phyloP scores from a whole-genome alignment of 768 basidiomycete species.

The Tricholoma flavovirens region DNA sequence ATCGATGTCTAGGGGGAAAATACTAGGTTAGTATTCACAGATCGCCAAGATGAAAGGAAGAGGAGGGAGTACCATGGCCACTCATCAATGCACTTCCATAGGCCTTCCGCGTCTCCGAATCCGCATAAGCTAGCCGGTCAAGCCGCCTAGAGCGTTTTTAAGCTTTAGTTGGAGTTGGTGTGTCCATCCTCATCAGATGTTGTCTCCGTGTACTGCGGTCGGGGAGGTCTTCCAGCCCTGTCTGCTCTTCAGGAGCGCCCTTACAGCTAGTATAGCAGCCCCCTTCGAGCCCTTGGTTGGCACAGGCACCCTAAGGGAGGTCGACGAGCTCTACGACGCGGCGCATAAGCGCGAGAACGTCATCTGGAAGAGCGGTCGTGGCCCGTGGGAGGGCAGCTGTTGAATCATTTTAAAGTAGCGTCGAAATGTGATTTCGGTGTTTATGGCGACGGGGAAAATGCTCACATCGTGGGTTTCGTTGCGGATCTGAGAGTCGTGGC shows the following conservation, averaged over 20 bases:
- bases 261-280: not conserved
- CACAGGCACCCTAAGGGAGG: not conserved
- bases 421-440: not conserved
- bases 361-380: not conserved
- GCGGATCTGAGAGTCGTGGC: not conserved
- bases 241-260: not conserved
- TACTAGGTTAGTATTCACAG: not conserved
- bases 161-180: not conserved
- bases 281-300: not conserved
- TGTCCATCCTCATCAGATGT: not conserved
- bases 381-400: too few species aligned
- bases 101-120: not conserved
- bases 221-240: not conserved
- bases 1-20: not conserved
- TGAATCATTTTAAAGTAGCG: not conserved
- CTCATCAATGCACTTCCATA: not conserved
- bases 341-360: not conserved
- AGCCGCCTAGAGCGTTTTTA: not conserved
- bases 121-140: not conserved
- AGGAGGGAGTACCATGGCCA: not conserved
- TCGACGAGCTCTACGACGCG: not conserved
- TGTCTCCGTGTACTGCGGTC: not conserved
- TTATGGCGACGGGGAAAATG: not conserved
- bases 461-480: not conserved
- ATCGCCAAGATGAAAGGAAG: not conserved